A percentile compares a stretch with the other conserved stretches of the same genome.
These are phyloP conservation scores for Rhizopus microsporus DNA, from an alignment of 371 early-diverging fungal species.

Conservation along the genomic window DNA sequence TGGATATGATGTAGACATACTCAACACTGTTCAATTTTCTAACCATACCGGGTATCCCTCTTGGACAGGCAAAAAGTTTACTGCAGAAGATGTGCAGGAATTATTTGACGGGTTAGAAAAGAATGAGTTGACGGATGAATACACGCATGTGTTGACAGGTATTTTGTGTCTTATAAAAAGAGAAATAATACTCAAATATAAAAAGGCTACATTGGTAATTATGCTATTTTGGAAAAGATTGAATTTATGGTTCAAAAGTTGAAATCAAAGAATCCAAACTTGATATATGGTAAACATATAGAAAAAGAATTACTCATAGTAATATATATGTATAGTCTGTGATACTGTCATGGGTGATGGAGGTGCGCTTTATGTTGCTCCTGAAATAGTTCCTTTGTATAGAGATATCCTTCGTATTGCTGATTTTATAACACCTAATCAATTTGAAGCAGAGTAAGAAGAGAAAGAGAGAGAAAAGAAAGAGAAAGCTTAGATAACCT, in stretches of 20 bases:
- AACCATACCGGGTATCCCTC: constrained; percentile 90
- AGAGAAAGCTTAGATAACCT: background rate
- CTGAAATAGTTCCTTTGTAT: constrained; percentile 81
- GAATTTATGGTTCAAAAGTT: constrained; percentile 54
- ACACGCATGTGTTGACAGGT: constrained; percentile 83
- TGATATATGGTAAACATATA: constrained; percentile 48
- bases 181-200: background rate
- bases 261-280: constrained; percentile 42
- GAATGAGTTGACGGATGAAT: constrained; percentile 72
- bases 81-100: constrained; percentile 64
- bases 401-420: constrained; percentile 62
- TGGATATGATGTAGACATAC: constrained; percentile 88
- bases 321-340: constrained; percentile 54
- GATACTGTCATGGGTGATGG: constrained; percentile 96
- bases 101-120: constrained; percentile 71
- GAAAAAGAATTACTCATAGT: background rate
- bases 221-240: constrained; percentile 67
- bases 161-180: constrained; percentile 4
- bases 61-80: constrained; percentile 69
- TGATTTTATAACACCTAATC: constrained; percentile 88
- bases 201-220: constrained; percentile 82
- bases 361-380: constrained; percentile 81
- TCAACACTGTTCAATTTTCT: constrained; percentile 92
- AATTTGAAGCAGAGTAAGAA: constrained; percentile 85
- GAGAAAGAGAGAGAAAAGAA: background rate